phyloP scores from a whole-genome alignment of 2,329 filamentous ascomycete genomes.

The Fusarium nodosum region DNA sequence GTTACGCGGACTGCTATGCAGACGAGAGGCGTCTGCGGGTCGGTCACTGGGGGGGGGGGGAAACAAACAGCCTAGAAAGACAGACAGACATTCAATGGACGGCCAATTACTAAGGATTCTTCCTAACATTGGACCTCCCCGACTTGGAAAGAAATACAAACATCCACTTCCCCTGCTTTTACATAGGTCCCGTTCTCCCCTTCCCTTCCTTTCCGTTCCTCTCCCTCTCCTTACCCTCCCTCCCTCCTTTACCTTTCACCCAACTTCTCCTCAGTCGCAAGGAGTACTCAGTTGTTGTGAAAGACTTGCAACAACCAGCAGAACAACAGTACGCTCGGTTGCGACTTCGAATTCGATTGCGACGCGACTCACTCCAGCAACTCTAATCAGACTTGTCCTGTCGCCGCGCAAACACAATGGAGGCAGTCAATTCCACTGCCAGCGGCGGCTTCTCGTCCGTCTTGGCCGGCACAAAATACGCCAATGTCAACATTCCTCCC shows the following conservation, averaged over 20 bases:
- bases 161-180: conserved; percentile 36
- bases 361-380: conserved; percentile 17
- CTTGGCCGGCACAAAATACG: conserved; percentile 71
- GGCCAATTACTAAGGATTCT: conserved; percentile 39
- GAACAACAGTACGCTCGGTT: conserved; percentile 13
- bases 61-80: conserved; percentile 9
- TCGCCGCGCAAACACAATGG: conserved; percentile 57
- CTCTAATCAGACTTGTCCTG: conserved; percentile 11
- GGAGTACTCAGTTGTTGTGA: conserved; percentile 38
- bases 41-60: conserved; percentile 2
- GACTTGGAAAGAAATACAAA: conserved; percentile 31
- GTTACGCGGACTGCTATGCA: conserved; percentile 8
- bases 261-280: conserved; percentile 21
- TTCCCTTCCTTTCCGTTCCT: conserved; percentile 2
- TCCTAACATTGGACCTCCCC: conserved; percentile 20
- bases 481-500: conserved; percentile 64
- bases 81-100: conserved; percentile 5
- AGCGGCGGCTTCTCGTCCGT: conserved; percentile 77
- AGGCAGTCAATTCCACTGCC: conserved; percentile 72
- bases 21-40: conserved; percentile 30
- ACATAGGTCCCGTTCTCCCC: conserved; percentile 19
- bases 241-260: conserved; percentile 10
- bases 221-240: conserved; percentile 2
- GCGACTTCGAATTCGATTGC: conserved; percentile 29
- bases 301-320: conserved; percentile 20